Evolutionary conservation across 257 asterid species (phyloP).

Genomic region (Lantana camara): DNA sequence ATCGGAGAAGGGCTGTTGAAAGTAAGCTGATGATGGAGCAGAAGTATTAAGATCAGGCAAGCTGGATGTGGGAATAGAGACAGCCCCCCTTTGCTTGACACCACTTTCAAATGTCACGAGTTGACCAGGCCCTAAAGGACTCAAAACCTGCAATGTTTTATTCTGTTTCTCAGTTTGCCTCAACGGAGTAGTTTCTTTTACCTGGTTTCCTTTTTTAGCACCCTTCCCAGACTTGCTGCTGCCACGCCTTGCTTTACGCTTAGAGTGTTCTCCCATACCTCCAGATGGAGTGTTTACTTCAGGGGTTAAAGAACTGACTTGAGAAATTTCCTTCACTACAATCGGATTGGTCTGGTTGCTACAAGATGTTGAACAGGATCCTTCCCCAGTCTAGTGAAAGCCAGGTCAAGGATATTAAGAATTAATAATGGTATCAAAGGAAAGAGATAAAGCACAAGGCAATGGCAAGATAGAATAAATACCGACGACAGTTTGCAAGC

Average conservation of each 20-base stretch:
- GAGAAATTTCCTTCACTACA: conserved; percentile 50
- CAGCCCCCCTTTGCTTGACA: conserved; percentile 49
- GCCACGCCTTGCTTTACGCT: conserved; percentile 74
- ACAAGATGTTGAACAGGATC: conserved; percentile 46
- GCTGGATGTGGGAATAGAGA: conserved; percentile 59
- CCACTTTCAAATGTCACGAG: conserved; percentile 52
- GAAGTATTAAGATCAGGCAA: conserved; percentile 88
- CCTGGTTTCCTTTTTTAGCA: conserved; percentile 55
- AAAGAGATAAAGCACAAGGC: conserved; percentile 4
- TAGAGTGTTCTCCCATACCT: conserved; percentile 50
- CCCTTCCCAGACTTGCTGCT: conserved; percentile 66
- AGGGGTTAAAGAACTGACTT: conserved; percentile 41
- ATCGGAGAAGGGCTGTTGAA: conserved; percentile 94
- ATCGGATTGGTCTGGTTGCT: conserved; percentile 44
- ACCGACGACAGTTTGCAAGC: conserved; percentile 57
- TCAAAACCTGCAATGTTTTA: conserved; percentile 41
- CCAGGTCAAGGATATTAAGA: conserved; percentile 12
- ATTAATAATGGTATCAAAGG: background rate
- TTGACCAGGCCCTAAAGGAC: conserved; percentile 55
- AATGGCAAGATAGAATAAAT: conserved; percentile 28
- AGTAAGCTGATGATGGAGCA: conserved; percentile 55
- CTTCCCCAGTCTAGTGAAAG: conserved; percentile 55
- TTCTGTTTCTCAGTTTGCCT: conserved; percentile 56
- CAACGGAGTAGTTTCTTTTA: conserved; percentile 51
- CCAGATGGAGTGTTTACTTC: conserved; percentile 44